Base-by-base conservation (phyloP, 352 stramenopile genomes). In the Globisporangium paroecandrum region DNA sequence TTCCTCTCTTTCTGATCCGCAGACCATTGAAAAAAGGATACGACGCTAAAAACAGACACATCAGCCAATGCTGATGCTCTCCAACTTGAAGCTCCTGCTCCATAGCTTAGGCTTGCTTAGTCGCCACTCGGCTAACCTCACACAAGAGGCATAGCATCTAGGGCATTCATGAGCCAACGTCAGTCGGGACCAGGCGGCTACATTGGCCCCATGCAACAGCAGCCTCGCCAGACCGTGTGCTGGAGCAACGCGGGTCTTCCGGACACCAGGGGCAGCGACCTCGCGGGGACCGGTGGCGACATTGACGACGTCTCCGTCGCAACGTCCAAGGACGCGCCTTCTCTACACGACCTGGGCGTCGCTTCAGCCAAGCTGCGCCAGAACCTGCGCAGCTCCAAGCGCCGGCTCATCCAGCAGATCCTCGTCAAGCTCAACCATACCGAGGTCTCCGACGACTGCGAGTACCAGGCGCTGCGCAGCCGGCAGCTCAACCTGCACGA, bases 331-430 rank as follows among this genome's bases (percentile, higher is more conserved):
- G 10, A 20, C 51, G 18, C 4, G n/a, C 32, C 63, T 24, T 29
- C 43, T 9, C 34, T 27, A 18, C 20, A n/a, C 15, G 58, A 6
- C 1, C 20, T 38, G n/a, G 18, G 25, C 13, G 25, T 51, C 6
- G 49, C 38, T 9, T 47, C 65, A 15, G 34, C 32, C 49, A 55
- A 74, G 47, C 64, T 85, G 4, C 66, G 73, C 6, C 65, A 82
- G n/a, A 73, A 55, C 25, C 70, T 85, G 49, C 77, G 77, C n/a
- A 73, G 69, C 54, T 68, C 69, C 29, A 85, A 85, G 63, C 75
- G 75, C 13, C 75, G 77, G 12, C 67, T 85, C 29, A 77, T 85
- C 51, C 77, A 85, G 56, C 75, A 85, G 61, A 63, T 81, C 3
- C 66, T 85, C 2, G 77, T 77, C 36, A 81, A 82, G 64, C 53